Evolutionary conservation across 202 grass and related monocot species (phyloP).

Genomic region (Setaria italica): DNA sequence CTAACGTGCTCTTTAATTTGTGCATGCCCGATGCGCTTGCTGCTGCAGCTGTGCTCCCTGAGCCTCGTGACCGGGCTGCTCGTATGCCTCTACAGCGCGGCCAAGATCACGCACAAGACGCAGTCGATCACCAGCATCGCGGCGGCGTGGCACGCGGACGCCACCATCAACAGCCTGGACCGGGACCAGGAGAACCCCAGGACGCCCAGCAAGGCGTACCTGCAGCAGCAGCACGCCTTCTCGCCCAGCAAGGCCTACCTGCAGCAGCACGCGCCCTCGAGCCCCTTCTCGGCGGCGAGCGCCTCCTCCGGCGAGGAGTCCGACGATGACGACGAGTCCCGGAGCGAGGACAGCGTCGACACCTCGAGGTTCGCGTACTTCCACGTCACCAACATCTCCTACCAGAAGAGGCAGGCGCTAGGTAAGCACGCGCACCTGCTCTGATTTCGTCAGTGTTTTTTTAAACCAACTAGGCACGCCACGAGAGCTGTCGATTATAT

Average conservation of each 20-base stretch:
- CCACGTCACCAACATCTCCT: slow-evolving; percentile 66
- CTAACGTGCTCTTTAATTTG: not conserved
- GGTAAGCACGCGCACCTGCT: slow-evolving; percentile 29
- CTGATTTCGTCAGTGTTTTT: not conserved
- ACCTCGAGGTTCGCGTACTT: slow-evolving; percentile 52
- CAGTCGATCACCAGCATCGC: slow-evolving; percentile 88
- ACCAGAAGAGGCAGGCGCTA: slow-evolving; percentile 89
- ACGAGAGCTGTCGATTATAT: no score
- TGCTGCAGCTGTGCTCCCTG: slow-evolving; percentile 72
- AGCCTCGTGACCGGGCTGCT: slow-evolving; percentile 77
- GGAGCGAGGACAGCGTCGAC: slow-evolving; percentile 59
- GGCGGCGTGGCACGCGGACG: slow-evolving; percentile 78
- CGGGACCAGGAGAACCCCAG: slow-evolving; percentile 61
- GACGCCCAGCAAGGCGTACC: slow-evolving; percentile 45
- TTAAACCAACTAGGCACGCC: no score
- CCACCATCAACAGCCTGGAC: slow-evolving; percentile 65
- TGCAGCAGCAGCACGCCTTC: slow-evolving; percentile 30
- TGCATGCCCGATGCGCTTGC: not conserved
- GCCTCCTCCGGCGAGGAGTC: slow-evolving; percentile 47
- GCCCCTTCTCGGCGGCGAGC: slow-evolving; percentile 14
- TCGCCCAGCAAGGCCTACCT: slow-evolving; percentile 25
- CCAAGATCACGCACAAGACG: slow-evolving; percentile 95
- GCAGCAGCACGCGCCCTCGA: slow-evolving; percentile 16
- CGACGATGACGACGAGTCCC: slow-evolving; percentile 53
- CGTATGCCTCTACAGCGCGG: slow-evolving; percentile 83